Base-by-base conservation (phyloP, 768 basidiomycete species). In the Tylopilus balloui region DNA sequence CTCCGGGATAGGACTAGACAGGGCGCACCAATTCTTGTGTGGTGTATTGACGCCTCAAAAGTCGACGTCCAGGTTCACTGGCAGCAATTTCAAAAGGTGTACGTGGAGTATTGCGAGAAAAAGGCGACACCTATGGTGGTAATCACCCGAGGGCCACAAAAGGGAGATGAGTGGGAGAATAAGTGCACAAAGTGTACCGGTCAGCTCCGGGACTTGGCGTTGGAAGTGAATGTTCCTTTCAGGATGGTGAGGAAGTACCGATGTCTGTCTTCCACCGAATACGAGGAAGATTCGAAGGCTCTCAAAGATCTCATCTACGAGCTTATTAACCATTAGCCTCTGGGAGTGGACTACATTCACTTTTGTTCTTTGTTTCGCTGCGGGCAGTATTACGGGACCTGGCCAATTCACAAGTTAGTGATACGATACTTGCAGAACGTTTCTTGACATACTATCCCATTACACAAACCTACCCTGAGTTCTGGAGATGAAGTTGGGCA, bases 21-120 rank as follows among this genome's bases (percentile, higher is more conserved):
- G 12, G 28, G 48, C 5, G 43, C 9, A 31, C 58, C 60, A 19
- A 52, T 62, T 15, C 47, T 63, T 7, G n/a, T 65, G 14, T 63
- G 62, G 62, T 63, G 62, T 41, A 57, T 65, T 15, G 34, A 54
- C 17, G 62, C 63, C 45, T 13, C 51, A 24, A 62, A 63, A 23
- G 23, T 65, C 25, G 52, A 41, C 1, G 45, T 53, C 3, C 10
- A 25, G 2, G 15, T 20, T 6, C 63, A 56, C 3, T 63, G 63
- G 60, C 29, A 54, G 6, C 52, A 46, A 19, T 62, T 63, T 34
- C 51, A 34, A 27, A 64, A 44, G 48, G 57, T 63, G 17, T 65
- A 63, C 15, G 42, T 53, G 51, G 60, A 59, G 1, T 63, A 60
- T 23, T 63, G 60, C 45, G 53, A 43, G 5, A 51, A 14, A 46